These are phyloP conservation scores for Mollisia scopiformis DNA, from an alignment of 2,329 filamentous ascomycete species.

Conservation along the genomic window DNA sequence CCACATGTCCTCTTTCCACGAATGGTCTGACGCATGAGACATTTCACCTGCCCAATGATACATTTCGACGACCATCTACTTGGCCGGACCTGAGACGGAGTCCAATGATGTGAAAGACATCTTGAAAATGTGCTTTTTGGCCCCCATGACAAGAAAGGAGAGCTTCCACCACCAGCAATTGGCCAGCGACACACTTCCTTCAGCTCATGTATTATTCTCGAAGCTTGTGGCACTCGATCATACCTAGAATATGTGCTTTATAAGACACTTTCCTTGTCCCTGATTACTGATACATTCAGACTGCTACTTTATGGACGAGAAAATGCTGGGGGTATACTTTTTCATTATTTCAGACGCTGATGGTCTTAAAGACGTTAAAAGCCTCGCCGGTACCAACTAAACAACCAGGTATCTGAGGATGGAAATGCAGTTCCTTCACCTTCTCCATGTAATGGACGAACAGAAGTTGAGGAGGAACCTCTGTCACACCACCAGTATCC, in stretches of 20 bases:
- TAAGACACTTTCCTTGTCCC: too few relatives aligned
- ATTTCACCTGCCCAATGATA: neutral
- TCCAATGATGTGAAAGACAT: neutral
- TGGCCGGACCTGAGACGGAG: neutral
- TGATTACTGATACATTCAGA: too few relatives aligned
- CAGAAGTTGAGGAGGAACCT: constrained; percentile 89
- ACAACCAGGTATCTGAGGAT: constrained; percentile 89
- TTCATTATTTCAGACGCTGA: constrained; percentile 64
- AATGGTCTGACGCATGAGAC: neutral
- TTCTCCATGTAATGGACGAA: constrained; percentile 97
- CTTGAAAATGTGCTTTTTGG: too few relatives aligned
- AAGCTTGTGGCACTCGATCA: too few relatives aligned
- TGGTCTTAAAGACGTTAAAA: constrained; percentile 85
- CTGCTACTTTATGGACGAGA: neutral
- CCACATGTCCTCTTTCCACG: neutral
- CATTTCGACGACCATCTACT: neutral
- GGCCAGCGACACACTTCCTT: too few relatives aligned
- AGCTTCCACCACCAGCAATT: too few relatives aligned
- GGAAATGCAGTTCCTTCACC: constrained; percentile 97
- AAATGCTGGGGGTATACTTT: neutral
- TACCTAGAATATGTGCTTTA: too few relatives aligned
- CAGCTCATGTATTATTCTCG: too few relatives aligned
- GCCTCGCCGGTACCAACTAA: constrained; percentile 88
- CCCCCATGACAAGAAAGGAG: neutral
- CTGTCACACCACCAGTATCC: constrained; percentile 83